These are phyloP conservation scores for Curvularia sp. DNA, from an alignment of 2,329 filamentous ascomycete genomes.

Conservation along the genomic window DNA sequence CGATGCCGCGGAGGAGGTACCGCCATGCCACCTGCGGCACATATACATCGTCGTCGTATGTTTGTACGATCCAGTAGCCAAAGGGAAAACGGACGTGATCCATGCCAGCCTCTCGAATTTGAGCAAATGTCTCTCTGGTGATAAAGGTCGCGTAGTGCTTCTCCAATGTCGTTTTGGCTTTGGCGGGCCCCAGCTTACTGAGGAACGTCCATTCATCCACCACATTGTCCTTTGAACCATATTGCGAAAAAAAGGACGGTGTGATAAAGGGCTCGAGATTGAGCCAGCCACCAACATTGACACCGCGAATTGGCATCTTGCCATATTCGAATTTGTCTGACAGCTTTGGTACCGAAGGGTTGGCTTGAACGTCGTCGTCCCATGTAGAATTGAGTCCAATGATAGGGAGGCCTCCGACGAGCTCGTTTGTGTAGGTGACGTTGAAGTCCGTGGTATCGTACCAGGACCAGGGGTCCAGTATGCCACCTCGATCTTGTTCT, in stretches of 20 bases:
- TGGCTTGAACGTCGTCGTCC: constrained; percentile 82
- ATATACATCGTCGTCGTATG: constrained; percentile 87
- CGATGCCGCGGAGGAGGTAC: constrained; percentile 89
- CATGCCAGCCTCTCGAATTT: constrained; percentile 85
- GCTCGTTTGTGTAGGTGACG: constrained; percentile 85
- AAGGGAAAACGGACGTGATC: constrained; percentile 97
- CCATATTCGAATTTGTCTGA: constrained; percentile 80
- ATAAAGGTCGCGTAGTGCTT: constrained; percentile 91
- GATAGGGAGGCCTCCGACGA: constrained; percentile 83
- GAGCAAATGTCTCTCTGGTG: constrained; percentile 79
- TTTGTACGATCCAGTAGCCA: constrained; percentile 91
- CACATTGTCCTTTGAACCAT: constrained; percentile 66
- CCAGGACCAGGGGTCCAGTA: constrained; percentile 91
- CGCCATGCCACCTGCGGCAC: constrained; percentile 87
- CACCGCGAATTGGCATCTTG: constrained; percentile 80
- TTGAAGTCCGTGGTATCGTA: constrained; percentile 91
- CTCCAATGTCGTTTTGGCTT: constrained; percentile 74
- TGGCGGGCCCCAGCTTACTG: constrained; percentile 69
- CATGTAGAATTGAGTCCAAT: constrained; percentile 88
- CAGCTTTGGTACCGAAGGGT: constrained; percentile 79
- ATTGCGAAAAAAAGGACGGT: constrained; percentile 82
- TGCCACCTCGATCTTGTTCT: constrained; percentile 71
- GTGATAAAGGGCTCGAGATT: constrained; percentile 94
- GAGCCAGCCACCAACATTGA: constrained; percentile 94
- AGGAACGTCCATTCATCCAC: constrained; percentile 89